Evolutionary conservation across 139 green algal species (phyloP).

Genomic region (Chlamydomonas applanata): DNA sequence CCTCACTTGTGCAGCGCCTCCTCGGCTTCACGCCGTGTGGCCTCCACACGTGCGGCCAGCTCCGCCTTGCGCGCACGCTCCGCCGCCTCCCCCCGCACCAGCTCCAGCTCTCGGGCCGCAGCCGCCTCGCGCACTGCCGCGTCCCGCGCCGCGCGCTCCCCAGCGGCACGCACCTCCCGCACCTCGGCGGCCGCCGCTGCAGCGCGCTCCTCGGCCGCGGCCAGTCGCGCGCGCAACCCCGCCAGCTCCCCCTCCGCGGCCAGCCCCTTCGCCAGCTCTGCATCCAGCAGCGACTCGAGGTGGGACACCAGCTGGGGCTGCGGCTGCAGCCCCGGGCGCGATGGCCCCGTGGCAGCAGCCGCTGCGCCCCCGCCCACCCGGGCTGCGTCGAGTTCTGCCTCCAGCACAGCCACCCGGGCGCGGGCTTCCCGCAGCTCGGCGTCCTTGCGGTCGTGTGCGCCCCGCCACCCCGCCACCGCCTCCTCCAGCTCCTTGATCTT

Average conservation of each 20-base stretch:
- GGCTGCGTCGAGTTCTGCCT: neutral
- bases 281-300: conserved; percentile 1
- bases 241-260: neutral
- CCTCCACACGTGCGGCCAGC: neutral
- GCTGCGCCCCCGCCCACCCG: neutral
- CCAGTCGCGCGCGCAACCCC: neutral
- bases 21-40: too few relatives aligned
- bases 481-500: conserved; percentile 55
- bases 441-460: neutral
- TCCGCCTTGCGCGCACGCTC: neutral
- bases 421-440: neutral
- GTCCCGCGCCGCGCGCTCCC: neutral
- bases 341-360: neutral
- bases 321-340: neutral
- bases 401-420: neutral
- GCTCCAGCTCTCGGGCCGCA: neutral
- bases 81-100: neutral
- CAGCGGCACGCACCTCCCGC: neutral
- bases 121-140: conserved; percentile 2
- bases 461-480: conserved; percentile 4
- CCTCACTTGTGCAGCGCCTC: too few relatives aligned
- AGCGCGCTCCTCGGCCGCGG: conserved; percentile 3
- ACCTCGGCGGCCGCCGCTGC: neutral
- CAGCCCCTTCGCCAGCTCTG: conserved; percentile 6
- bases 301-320: neutral